Evolutionary conservation across 768 basidiomycete genomes (phyloP).

Genomic region (Lentinula detonsa): DNA sequence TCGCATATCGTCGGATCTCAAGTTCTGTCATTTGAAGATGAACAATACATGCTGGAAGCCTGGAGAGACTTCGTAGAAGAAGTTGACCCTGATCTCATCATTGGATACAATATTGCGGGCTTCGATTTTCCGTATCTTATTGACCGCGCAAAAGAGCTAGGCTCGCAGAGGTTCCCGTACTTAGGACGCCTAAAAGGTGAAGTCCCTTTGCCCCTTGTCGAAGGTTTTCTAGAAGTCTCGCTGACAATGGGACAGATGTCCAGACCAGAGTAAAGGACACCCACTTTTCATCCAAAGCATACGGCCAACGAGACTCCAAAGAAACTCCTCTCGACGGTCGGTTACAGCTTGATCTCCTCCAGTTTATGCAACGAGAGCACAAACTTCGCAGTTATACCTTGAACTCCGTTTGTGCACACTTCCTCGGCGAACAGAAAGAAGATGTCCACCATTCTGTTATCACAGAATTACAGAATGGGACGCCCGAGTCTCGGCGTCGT

Average conservation of each 20-base stretch:
- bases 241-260: constrained; percentile 38
- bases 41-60: constrained; percentile 63
- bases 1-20: constrained; percentile 97
- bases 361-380: constrained; percentile 98
- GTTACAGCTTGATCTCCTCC: constrained; percentile 90
- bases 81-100: constrained; percentile 93
- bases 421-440: constrained; percentile 98
- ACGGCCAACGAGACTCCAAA: constrained; percentile 95
- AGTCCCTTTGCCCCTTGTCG: constrained; percentile 8
- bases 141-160: constrained; percentile 84
- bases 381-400: constrained; percentile 96
- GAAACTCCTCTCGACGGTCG: constrained; percentile 88
- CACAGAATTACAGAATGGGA: constrained; percentile 96
- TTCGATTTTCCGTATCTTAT: constrained; percentile 98
- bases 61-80: constrained; percentile 89
- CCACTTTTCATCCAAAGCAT: constrained; percentile 97
- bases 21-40: constrained; percentile 78
- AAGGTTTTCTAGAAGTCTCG: background rate
- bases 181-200: constrained; percentile 74
- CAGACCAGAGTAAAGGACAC: constrained; percentile 85
- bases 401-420: constrained; percentile 96
- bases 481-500: constrained; percentile 85
- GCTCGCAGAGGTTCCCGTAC: constrained; percentile 59
- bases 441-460: constrained; percentile 99
- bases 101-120: constrained; percentile 90